Base-by-base conservation (phyloP, 192 early-diverging fungal genomes). In the Podila horticola region DNA sequence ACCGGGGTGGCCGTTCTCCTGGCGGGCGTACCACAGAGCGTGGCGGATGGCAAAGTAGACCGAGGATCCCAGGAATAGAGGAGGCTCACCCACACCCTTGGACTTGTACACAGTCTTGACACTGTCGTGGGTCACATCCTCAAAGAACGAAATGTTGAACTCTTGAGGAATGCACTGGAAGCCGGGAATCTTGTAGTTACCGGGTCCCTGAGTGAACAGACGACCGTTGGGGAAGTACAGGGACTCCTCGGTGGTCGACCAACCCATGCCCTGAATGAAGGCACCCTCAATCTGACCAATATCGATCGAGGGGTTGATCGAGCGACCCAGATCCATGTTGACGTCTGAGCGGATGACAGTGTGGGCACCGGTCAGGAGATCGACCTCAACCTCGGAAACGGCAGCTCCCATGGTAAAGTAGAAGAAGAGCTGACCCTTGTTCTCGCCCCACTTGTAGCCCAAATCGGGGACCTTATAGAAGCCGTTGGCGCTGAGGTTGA, bases 211-310 rank as follows among this genome's bases (percentile, higher is more conserved):
- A 0, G 95, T 96, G 68, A 94, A 87, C 34, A 95, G 63, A n/a
- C 88, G 85, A 31, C 95, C 95, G 51, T 84, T 90, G 5, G 94
- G 94, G 67, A 84, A 91, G 76, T 92, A 88, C 36, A 97, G 82
- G 52, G 91, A 91, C 75, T 97, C 94, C 66, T 97, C 95, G 11
- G 92, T 87, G 2, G 95, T 96, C 13, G 85, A 88, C 95, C 93
- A 95, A 12, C 95, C 95, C 82, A 91, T 86, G 38, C 94, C 95
- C 73, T 95, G 94, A 7, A 90, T 82, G 82, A 95, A 96, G 9
- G 94, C 95, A 20, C 95, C 95, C 69, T 96, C 95, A 74, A 96
- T 96, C 79, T 97, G 94, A 9, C 95, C 95, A 62, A 96, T 87
- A 81, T 97, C 95, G 52, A 97, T 89, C 17, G 94, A 93, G 30